Base-by-base conservation (phyloP, 345 rosid genomes). In the Salix dunnii region DNA sequence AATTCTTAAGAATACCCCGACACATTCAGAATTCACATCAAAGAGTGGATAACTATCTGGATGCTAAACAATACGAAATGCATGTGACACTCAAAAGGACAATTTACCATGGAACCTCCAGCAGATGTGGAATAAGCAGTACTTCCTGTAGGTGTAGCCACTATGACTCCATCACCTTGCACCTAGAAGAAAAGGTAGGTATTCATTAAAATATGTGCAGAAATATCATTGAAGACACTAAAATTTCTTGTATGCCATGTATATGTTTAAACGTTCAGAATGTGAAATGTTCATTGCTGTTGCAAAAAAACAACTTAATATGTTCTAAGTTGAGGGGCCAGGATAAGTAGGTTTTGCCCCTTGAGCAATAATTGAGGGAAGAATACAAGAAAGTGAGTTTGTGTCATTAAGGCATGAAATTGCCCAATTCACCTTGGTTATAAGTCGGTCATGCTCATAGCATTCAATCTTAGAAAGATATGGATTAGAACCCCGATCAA, bases 111-210 rank as follows among this genome's bases (percentile, higher is more conserved):
- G 82, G 99, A 95, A 83, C 99, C 99, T 77, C 99, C 98, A 9
- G 99, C 99, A 76, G 99, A 94, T 62, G 98, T 93, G 85, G 98
- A 95, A 82, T 95, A 95, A 68, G 98, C 98, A 76, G 99, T 95
- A 79, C 99, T 95, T 74, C 99, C 99, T 21, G 99, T 95, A 71
- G 99, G 99, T 74, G 99, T 95, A 64, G 99, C 99, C 85, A 95
- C 89, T 76, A 95, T 95, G 72, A 95, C 98, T 83, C 99, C 98
- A 80, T 96, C 99, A 33, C 98, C 99, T 89, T 96, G 99, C 82
- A 96, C 98, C 99, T 96, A 74, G 73, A 74, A 74, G 70, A 80
- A 38, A 62, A 49, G 31, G 68, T n/a, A 49, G 36, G 68, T n/a
- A 66, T 14, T 72, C 69, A 72, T 67, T 48, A 75, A 72, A n/a